Base-by-base conservation (phyloP, 2,329 filamentous ascomycete species). In the Penicillium sp. region DNA sequence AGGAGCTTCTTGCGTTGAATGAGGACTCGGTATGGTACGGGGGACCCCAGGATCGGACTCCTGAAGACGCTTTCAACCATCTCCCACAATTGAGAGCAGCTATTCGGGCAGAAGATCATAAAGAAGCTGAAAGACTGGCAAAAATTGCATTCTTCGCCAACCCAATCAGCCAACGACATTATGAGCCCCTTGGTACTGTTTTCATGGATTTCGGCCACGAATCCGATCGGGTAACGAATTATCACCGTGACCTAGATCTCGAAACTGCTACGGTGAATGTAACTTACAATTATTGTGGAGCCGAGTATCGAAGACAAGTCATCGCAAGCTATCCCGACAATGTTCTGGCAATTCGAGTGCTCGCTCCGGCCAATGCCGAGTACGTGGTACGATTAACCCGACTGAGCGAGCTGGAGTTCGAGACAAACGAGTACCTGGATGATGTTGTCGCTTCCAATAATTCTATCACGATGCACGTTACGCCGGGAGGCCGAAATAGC, bases 1-100 rank as follows among this genome's bases (percentile, higher is more conserved):
- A 73, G 4, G 82, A 84, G 62, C 70, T 79, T 15, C 68, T 84
- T 4, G 77, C 79, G 50, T 70, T 84, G 30, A 84, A 83, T 54
- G 82, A 84, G 64, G 80, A 84, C 62, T 81, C 79, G 2, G 75
- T 81, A 2, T 82, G 79, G 79, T 82, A 81, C 68, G 81, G 81
- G 57, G 80, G 79, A 12, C 75, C 73, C 5, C 80, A 80, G 63
- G 72, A 81, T 58, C 78, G 82, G 17, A 79, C 76, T 19, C 80
- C 80, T 22, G 74, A 71, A 44, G 72, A 78, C 49, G 77, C 80
- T 4, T 63, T 75, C 44, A 65, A 66, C 54, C 73, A 80, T 62
- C 71, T 83, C 3, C 72, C 76, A 42, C 69, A 66, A 19, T 68
- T 83, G 6, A 73, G 81, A 57, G 68, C 77, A 53, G 70, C 80